Base-by-base conservation (phyloP, 306 rosid species). In the Quillaja saponaria region DNA sequence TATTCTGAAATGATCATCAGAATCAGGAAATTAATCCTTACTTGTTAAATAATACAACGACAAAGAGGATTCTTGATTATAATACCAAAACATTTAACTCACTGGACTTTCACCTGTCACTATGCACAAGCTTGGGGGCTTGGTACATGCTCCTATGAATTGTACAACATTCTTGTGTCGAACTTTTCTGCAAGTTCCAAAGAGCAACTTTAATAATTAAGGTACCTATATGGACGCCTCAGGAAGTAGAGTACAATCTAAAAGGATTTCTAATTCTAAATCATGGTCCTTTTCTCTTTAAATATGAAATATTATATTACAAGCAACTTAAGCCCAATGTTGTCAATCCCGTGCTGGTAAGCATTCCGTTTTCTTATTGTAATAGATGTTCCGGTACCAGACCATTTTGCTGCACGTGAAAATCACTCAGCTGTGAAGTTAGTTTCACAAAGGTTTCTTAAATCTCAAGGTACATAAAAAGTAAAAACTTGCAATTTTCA, bases 111-210 rank as follows among this genome's bases (percentile, higher is more conserved):
- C 69, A 94, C 99, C 99, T 82, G 97, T 94, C 55, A 94, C 82
- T 58, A 94, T 94, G 79, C 97, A 90, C 74, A 94, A 69, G 71
- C 82, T 74, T 51, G 97, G 96, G 53, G 84, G 85, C 76, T 82
- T 87, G 46, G 99, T 94, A 56, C 99, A 94, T 60, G 97, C 99
- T 75, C 97, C 99, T n/a, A 94, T 94, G 81, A 94, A 94, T 68
- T 94, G 99, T 35, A 94, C 99, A 76, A 94, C 97, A 76, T 94
- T 94, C 84, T 90, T 94, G 79, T 94, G 99, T 53, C 96, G 89
- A 74, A 94, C 99, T 81, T 90, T 94, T 87, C 99, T 94, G 85
- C 68, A 80, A 76, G 71, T 63, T 77, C 64, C 64, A 55, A n/a
- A 58, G 51, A 66, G 63, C 6, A 8, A 50, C 61, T 49, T 74